Evolutionary conservation across 2,329 filamentous ascomycete genomes (phyloP).

Genomic region (Fusarium verticillioides): DNA sequence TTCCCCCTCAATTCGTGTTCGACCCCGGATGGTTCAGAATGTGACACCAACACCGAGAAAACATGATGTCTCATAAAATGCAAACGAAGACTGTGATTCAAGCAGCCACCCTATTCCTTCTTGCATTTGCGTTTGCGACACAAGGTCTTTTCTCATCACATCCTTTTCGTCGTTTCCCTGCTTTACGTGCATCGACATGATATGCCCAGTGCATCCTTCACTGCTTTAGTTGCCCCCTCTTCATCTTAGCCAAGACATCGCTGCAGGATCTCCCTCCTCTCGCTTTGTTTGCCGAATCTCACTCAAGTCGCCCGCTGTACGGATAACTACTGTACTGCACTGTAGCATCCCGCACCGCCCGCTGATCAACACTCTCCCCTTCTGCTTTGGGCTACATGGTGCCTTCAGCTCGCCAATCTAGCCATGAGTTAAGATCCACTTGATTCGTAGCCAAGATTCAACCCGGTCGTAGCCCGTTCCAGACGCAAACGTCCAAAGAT

Average conservation of each 20-base stretch:
- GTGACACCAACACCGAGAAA: conserved; percentile 16
- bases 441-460: background rate
- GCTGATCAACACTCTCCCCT: conserved; percentile 17
- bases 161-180: background rate
- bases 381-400: background rate
- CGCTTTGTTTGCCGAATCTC: background rate
- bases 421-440: background rate
- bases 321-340: background rate
- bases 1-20: conserved; percentile 17
- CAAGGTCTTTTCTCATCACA: conserved; percentile 8
- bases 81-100: background rate
- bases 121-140: background rate
- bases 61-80: conserved; percentile 34
- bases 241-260: background rate
- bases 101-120: background rate
- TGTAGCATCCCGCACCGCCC: background rate
- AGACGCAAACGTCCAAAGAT: background rate
- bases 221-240: background rate
- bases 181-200: background rate
- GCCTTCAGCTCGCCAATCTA: conserved; percentile 36
- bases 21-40: background rate
- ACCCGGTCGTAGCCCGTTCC: background rate
- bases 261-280: conserved; percentile 27
- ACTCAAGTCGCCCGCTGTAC: background rate
- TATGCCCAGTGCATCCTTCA: background rate